phyloP scores from a whole-genome alignment of 2,329 filamentous ascomycete species.

The Xylaria sp. region DNA sequence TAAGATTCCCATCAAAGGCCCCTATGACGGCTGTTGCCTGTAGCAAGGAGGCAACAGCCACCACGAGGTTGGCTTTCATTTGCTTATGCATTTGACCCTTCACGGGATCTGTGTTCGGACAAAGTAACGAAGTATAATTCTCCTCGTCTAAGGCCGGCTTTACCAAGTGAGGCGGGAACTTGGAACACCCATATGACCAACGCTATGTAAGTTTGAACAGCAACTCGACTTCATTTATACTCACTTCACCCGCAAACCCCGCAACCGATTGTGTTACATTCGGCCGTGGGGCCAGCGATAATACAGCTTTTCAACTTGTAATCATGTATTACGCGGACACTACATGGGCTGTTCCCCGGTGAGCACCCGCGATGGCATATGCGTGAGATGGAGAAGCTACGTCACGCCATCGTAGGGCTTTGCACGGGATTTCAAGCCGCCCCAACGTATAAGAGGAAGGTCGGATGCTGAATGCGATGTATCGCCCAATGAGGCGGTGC shows the following conservation, averaged over 20 bases:
- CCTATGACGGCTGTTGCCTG: constrained; percentile 21
- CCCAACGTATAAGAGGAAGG: not conserved
- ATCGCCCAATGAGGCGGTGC: constrained; percentile 4
- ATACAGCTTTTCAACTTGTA: not conserved
- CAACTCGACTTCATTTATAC: constrained; percentile 16
- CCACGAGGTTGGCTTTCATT: not conserved
- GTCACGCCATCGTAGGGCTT: not conserved
- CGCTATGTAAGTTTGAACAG: not conserved
- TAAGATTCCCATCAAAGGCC: constrained; percentile 57
- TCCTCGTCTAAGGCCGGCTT: not conserved
- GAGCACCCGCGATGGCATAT: too few relatives aligned
- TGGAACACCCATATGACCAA: not conserved
- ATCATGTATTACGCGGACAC: not conserved
- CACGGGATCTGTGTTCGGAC: not conserved
- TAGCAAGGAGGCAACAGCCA: constrained; percentile 2
- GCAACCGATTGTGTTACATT: not conserved
- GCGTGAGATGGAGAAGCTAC: not conserved
- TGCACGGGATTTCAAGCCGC: not conserved
- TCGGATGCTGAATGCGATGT: not conserved
- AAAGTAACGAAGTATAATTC: not conserved
- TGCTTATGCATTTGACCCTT: constrained; percentile 9
- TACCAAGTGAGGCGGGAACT: not conserved
- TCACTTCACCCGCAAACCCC: not conserved
- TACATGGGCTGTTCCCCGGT: not conserved
- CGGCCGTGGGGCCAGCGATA: not conserved